phyloP scores from a whole-genome alignment of 1,139 yeast species.

The Dujonia santamariae region DNA sequence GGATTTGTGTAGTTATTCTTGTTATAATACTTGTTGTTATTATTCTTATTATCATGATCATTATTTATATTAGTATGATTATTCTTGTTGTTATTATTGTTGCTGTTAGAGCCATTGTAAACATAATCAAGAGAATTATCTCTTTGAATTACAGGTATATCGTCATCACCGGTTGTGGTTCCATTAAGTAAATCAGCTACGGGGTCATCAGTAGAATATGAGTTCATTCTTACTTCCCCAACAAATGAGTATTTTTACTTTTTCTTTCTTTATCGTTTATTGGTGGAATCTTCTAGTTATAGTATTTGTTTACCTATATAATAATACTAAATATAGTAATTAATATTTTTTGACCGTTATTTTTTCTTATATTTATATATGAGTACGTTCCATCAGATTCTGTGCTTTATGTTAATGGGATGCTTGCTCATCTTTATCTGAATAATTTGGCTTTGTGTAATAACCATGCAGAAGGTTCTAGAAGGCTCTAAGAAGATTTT shows the following conservation, averaged over 20 bases:
- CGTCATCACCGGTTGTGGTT: slow-evolving; percentile 4
- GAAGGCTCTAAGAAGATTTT: not conserved
- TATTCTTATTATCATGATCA: not conserved
- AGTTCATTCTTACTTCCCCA: slow-evolving; percentile 5
- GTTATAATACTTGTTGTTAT: not conserved
- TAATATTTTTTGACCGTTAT: too few relatives aligned
- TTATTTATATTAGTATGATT: not conserved
- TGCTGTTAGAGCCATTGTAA: slow-evolving; percentile 2
- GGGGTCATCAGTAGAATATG: slow-evolving; percentile 7
- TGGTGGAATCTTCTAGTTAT: not conserved
- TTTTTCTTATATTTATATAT: too few relatives aligned
- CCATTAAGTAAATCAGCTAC: slow-evolving; percentile 8
- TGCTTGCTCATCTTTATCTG: too few relatives aligned
- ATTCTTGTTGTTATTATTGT: not conserved
- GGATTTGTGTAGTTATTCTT: not conserved
- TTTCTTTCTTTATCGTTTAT: not conserved
- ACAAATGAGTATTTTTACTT: not conserved
- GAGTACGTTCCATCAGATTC: too few relatives aligned
- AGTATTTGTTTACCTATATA: not conserved
- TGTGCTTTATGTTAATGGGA: too few relatives aligned
- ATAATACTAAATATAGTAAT: too few relatives aligned
- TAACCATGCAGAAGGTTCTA: slow-evolving; percentile 3
- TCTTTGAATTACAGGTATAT: slow-evolving; percentile 7
- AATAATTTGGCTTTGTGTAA: not conserved
- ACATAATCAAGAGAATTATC: slow-evolving; percentile 4